A percentile compares a stretch with the other conserved stretches of the same genome.
Evolutionary conservation across 768 basidiomycete species (phyloP).

Genomic region (Tylopilus vinaceipallidus): DNA sequence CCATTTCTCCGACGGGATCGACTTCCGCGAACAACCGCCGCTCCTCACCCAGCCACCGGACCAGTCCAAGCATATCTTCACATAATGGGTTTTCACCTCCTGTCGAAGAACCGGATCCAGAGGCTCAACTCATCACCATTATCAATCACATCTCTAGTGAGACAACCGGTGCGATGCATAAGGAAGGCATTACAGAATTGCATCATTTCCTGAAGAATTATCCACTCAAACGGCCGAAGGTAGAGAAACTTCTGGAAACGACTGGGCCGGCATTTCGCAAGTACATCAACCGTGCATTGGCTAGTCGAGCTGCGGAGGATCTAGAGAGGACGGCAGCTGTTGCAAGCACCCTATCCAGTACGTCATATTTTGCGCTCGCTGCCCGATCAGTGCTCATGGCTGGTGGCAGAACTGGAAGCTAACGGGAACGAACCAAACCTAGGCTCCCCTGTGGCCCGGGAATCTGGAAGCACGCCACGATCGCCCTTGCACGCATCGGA

Average conservation of each 20-base stretch:
- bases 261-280: constrained; percentile 90
- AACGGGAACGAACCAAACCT: constrained; percentile 42
- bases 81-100: constrained; percentile 51
- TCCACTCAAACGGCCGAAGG: constrained; percentile 76
- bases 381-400: constrained; percentile 7
- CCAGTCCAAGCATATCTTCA: constrained; percentile 69
- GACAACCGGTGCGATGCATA: constrained; percentile 85
- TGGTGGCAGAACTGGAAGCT: constrained; percentile 57
- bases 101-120: constrained; percentile 84
- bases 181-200: constrained; percentile 92
- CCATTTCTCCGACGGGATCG: constrained; percentile 69
- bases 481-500: constrained; percentile 35
- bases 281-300: constrained; percentile 85
- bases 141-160: constrained; percentile 87
- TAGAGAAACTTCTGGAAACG: constrained; percentile 85
- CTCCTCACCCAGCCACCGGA: constrained; percentile 60
- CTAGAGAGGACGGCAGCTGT: constrained; percentile 76
- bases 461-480: constrained; percentile 33
- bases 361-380: constrained; percentile 27
- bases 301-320: constrained; percentile 85
- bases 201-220: constrained; percentile 92
- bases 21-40: constrained; percentile 51
- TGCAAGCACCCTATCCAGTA: constrained; percentile 81
- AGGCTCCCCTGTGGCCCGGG: constrained; percentile 30
- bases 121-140: constrained; percentile 76